Base-by-base conservation (phyloP, 2,329 filamentous ascomycete genomes). In the Ophiostoma ips region DNA sequence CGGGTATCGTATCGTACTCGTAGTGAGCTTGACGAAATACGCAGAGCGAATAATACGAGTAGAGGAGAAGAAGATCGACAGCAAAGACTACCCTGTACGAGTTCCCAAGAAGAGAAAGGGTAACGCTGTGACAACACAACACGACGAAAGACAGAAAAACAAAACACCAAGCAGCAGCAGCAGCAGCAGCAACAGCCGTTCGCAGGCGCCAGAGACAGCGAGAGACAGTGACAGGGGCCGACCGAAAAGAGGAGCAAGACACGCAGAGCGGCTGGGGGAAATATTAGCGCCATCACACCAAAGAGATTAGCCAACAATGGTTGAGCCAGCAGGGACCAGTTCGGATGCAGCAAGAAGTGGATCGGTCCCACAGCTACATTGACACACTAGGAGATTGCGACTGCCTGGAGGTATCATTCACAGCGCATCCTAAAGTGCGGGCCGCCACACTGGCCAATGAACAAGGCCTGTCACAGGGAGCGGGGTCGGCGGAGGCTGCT, bases 351-450 rank as follows among this genome's bases (percentile, higher is more conserved):
- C 15, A 15, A 31, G 28, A 43, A 43, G 50, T 52, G 40, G 40
- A 7, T 1, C 24, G 15, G 7, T 5, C 40, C 40, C 40, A 16
- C 15, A 43, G 2, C 12, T 43, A 30, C 15, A 16, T 31, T n/a
- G 24, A 24, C 30, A 43, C 40, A 16, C 15, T 16, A 36, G 35
- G 7, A n/a, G 35, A n/a, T 8, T 36, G 24, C 9, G 19, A 28
- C 24, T 21, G 24, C n/a, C 24, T 44, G 7, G 21, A 45, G 13
- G 51, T 52, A 35, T 33, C 40, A 4, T 36, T 50, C 36, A 37
- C 44, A 48, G 9, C 43, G 33, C 48, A 52, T 52, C 50, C 50
- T 45, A 52, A 50, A 48, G 47, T 50, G 51, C 48, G 51, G 51
- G 41, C 50, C 47, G 43, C 30, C 33, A 11, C 9, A 16, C 2